Conservation (phyloP, 768 basidiomycete species). For the Termitomyces sp. region DNA sequence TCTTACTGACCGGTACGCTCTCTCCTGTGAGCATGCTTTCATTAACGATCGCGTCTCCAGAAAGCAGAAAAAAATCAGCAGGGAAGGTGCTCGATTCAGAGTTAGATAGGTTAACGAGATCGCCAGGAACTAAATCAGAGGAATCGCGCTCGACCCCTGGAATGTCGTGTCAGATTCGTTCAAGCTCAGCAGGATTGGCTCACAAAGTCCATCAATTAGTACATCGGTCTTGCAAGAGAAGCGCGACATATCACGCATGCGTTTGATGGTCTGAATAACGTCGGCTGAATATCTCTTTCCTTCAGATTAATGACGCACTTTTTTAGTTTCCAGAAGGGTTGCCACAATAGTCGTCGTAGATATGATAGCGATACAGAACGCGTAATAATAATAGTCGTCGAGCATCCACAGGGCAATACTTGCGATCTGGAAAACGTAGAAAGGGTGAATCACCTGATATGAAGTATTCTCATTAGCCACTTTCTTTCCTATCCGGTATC, state of each 20-base stretch:
- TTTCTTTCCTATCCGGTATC: neutral
- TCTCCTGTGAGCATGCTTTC: conserved; percentile 99
- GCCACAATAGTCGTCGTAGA: conserved; percentile 80
- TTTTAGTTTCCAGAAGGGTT: conserved; percentile 90
- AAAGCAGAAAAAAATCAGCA: conserved; percentile 88
- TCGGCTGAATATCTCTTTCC: neutral
- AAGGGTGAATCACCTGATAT: conserved; percentile 84
- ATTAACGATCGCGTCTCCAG: conserved; percentile 96
- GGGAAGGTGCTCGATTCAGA: conserved; percentile 75
- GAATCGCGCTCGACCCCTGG: conserved; percentile 76
- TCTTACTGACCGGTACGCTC: conserved; percentile 94
- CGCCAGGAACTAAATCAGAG: conserved; percentile 82
- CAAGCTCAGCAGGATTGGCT: conserved; percentile 25
- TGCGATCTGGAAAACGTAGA: conserved; percentile 97
- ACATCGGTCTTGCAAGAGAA: conserved; percentile 79
- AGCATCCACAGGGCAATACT: conserved; percentile 93
- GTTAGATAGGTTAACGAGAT: conserved; percentile 86
- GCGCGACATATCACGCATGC: conserved; percentile 96
- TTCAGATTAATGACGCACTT: conserved; percentile 44
- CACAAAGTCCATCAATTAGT: conserved; percentile 71
- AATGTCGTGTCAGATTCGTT: conserved; percentile 5
- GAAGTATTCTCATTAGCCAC: neutral
- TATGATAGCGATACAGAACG: conserved; percentile 94
- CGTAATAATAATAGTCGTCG: conserved; percentile 97
- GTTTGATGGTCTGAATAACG: conserved; percentile 67